Base-by-base conservation (phyloP, 768 basidiomycete species). In the Tubosaeta sp. region DNA sequence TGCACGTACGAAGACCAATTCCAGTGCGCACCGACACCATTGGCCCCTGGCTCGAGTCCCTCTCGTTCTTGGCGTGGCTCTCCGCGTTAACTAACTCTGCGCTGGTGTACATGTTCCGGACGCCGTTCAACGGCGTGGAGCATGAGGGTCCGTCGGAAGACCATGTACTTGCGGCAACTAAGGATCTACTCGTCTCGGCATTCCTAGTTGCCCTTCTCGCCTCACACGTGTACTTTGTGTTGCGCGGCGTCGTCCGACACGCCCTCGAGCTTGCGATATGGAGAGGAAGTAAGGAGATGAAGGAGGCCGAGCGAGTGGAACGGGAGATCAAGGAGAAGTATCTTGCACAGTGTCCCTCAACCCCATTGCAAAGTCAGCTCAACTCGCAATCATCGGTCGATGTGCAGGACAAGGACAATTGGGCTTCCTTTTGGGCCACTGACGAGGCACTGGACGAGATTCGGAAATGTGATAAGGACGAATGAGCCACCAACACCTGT, bases 11-110 rank as follows among this genome's bases (percentile, higher is more conserved):
- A 16, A 80, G 92, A 22, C 92, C 95, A 2, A 79, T 95, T 31
- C 94, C 94, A 0, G 69, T 75, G n/a, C 83, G 95, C 19, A 86
- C 88, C 3, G 93, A 94, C 59, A 86, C 87, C 11, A 92, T 98
- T 53, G 95, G 95, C 0, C 89, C 93, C 0, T 99, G 95, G 95
- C 80, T 97, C 38, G 86, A 94, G 46, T 82, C 85, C 12, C 75
- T 99, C 53, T 82, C 86, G 6, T 86, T 91, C 74, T 77, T 99
- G 65, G 80, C 91, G 12, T 98, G 94, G 93, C 73, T 95, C 45
- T 84, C 85, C 4, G 86, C 93, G 0, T 73, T 97, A 27, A 91
- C 86, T 25, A 96, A 94, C 69, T 78, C 91, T 0, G 87, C 94
- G 7, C 81, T 99, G 48, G 87, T 95, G 44, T 94, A 91, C 72